Evolutionary conservation across 2,329 filamentous ascomycete genomes (phyloP).

Genomic region (Colletotrichum zoysiae): DNA sequence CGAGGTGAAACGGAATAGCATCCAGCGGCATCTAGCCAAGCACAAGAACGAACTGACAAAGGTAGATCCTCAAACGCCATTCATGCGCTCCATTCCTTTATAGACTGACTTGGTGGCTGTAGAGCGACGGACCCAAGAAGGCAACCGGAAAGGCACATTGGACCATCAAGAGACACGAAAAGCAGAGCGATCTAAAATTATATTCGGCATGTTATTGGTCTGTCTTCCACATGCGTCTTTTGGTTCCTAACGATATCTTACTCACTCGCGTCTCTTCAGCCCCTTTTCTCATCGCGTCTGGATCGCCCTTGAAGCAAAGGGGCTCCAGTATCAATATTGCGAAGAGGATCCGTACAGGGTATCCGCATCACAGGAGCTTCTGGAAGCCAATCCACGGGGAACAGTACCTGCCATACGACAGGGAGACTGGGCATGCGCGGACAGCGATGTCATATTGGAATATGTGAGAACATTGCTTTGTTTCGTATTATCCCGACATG

Average conservation of each 20-base stretch:
- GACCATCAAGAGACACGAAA: slow-evolving; percentile 78
- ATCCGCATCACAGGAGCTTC: slow-evolving; percentile 65
- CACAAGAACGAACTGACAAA: slow-evolving; percentile 76
- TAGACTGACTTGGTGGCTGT: slow-evolving; percentile 1
- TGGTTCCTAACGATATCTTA: slow-evolving; percentile 71
- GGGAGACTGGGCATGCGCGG: slow-evolving; percentile 85
- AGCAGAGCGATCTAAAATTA: slow-evolving; percentile 78
- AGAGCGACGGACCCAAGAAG: slow-evolving; percentile 61
- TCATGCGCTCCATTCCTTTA: not conserved
- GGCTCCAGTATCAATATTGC: slow-evolving; percentile 85
- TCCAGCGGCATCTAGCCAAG: slow-evolving; percentile 74
- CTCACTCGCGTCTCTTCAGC: slow-evolving; percentile 60
- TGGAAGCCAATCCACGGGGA: slow-evolving; percentile 82
- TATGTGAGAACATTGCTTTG: slow-evolving; percentile 67
- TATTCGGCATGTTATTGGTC: slow-evolving; percentile 90
- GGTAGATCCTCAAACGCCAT: slow-evolving; percentile 61
- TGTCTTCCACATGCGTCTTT: slow-evolving; percentile 46
- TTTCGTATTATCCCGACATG: not conserved
- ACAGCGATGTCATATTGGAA: slow-evolving; percentile 86
- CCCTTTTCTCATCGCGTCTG: slow-evolving; percentile 90
- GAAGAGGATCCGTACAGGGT: slow-evolving; percentile 86
- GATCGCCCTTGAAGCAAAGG: slow-evolving; percentile 87
- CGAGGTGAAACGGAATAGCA: slow-evolving; percentile 84
- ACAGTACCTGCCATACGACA: slow-evolving; percentile 82
- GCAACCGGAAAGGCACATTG: slow-evolving; percentile 77